Evolutionary conservation across 257 asterid species (phyloP), one percentile per base, ranked within the genome.

Genomic region (Nicotiana tomentosiformis): DNA sequence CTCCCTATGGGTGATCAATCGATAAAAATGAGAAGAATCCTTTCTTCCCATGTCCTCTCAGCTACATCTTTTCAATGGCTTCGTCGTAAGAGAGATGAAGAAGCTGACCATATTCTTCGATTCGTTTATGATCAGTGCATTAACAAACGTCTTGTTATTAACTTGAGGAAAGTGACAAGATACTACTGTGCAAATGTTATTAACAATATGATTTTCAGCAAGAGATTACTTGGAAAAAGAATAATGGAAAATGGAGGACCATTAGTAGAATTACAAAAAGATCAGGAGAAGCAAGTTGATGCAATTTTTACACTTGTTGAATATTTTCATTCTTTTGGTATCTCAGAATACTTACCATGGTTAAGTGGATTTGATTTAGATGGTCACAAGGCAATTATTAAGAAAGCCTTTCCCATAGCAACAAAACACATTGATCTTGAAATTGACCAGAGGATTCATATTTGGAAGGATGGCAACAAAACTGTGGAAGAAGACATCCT

Each of bases 381-480:
- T 37, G 82, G 72, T 20, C 82, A 78, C 43, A 60, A 60, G 20
- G 43, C 51, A 49, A 78, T 78, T 49, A 60, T 60, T 29, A n/a
- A 10, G 10, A 60, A 78, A 56, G 70, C 57, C 10, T 12, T 58
- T 58, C n/a, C 29, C 8, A 23, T 35, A 15, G 51, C 20, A n/a
- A 78, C 26, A 16, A 56, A 77, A 58, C 17, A 78, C 82, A 23
- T 4, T 5, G 30, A 78, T 39, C 30, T 26, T 37, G 33, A 56
- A 78, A 43, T 58, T 58, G 82, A 78, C 7, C 6, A 58, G 23
- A 78, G 82, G 82, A 78, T 58, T 32, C 33, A 56, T 2, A 78
- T 78, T 26, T 78, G 82, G 82, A 78, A 78, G 43, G 35, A 78
- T 56, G 82, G 70, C 7, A 29, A 37, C 20, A 78, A 61, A 78